These are phyloP conservation scores for Stephania yunnanensis DNA, from an alignment of 164 flowering plant species.

Conservation along the genomic window DNA sequence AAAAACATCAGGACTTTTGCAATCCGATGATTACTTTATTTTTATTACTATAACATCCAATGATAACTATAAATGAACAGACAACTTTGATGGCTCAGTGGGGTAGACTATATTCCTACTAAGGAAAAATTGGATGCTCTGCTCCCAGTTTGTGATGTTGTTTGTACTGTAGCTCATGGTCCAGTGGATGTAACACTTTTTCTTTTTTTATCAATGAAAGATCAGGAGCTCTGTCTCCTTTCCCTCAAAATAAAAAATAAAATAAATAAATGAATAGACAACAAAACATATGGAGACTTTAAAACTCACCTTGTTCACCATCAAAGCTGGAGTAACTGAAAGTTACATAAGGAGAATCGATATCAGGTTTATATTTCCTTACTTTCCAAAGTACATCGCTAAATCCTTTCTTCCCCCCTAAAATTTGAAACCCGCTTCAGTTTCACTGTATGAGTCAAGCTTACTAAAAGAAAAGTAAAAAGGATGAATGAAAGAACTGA, in stretches of 20 bases:
- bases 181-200: no score
- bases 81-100: no score
- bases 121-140: no score
- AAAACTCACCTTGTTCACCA: slow-evolving; percentile 32
- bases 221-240: no score
- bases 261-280: not conserved
- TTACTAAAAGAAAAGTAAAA: not conserved
- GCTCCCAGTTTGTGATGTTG: no score
- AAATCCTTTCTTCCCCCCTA: slow-evolving; percentile 55
- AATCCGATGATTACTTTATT: no score
- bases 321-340: slow-evolving; percentile 40
- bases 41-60: no score
- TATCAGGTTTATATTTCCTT: slow-evolving; percentile 13
- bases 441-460: not conserved
- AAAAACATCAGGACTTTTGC: not conserved
- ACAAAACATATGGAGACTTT: not conserved
- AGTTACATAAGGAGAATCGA: slow-evolving; percentile 24
- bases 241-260: no score
- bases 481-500: not conserved
- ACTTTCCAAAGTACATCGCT: slow-evolving; percentile 54
- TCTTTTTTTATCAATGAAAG: no score
- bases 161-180: no score
- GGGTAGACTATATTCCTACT: no score
- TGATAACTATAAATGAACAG: no score
- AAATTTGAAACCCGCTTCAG: not conserved